Base-by-base conservation (phyloP, 306 rosid species). In the Pyrus pyrifolia region DNA sequence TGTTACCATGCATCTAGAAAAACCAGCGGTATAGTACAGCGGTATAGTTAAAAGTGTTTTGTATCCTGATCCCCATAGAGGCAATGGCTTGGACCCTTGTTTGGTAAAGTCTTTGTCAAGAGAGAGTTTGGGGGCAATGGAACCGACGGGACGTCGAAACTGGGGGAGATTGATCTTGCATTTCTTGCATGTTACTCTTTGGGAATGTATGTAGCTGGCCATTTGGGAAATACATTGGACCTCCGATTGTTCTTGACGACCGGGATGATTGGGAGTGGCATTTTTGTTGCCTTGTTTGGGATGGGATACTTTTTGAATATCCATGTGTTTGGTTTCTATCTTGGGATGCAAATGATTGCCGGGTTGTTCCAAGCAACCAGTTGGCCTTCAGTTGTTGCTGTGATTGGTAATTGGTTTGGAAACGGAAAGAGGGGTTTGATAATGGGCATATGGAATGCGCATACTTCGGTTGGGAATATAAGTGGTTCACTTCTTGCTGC, bases 341-440 rank as follows among this genome's bases (percentile, higher is more conserved):
- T 91, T 0, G 45, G 57, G 1, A 89, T 89, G 93, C 98, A 91
- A 55, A 91, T 91, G 96, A 55, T 84, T 12, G 96, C 96, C 1
- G 95, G 96, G 10, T 65, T 93, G 81, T 91, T 93, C 67, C 95
- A 93, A 44, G 94, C 98, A 2, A 93, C 98, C 0, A 95, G 98
- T 5, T 93, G 98, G 96, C 98, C 96, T 71, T 89, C 87, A 4
- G 98, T 93, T 44, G 96, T 93, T 14, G 98, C 96, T 12, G 98
- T 93, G 33, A 80, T 93, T 30, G 96, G 98, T 1, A 89, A 89
- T 66, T 93, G 98, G 98, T 93, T 93, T 74, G 98, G 95, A 40
- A 93, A 89, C 57, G 72, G 93, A 51, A 93, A 88, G 82, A 85
- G 95, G 27, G 95, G 96, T 1, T 78, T 91, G 60, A 93, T 93